Conservation (phyloP, 2,329 filamentous ascomycete species). For the Colletotrichum abscissum region DNA sequence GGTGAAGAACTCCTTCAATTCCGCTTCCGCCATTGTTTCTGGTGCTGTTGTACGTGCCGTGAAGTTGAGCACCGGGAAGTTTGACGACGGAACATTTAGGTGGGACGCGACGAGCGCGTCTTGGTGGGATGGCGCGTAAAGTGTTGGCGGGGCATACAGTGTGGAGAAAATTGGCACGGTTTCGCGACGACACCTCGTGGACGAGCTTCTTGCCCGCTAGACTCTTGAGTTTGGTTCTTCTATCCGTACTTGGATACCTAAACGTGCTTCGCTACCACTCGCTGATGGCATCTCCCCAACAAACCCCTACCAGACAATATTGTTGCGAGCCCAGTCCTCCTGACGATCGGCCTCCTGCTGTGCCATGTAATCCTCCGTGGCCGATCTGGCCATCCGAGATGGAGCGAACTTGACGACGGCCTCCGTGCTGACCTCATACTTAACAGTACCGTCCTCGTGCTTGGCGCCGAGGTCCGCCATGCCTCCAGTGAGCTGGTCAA, state of each 20-base stretch:
- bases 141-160: slow-evolving; percentile 22
- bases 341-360: slow-evolving; percentile 15
- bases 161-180: neutral
- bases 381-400: slow-evolving; percentile 10
- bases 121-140: slow-evolving; percentile 24
- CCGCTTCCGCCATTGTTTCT: slow-evolving; percentile 40
- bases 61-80: slow-evolving; percentile 13
- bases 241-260: neutral
- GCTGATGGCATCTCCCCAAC: too few species aligned
- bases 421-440: slow-evolving; percentile 44
- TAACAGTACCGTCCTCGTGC: slow-evolving; percentile 47
- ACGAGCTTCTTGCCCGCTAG: too few species aligned
- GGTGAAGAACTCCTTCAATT: slow-evolving; percentile 66
- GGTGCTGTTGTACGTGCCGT: neutral
- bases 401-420: slow-evolving; percentile 28
- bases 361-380: slow-evolving; percentile 3
- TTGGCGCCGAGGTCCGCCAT: slow-evolving; percentile 48
- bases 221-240: neutral
- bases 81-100: neutral
- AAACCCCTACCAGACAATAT: slow-evolving; percentile 21
- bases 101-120: slow-evolving; percentile 24
- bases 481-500: slow-evolving; percentile 53
- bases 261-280: neutral
- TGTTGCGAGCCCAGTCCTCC: slow-evolving; percentile 3
- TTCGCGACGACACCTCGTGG: neutral